Percentiles rank a stretch among this genome's conserved stretches.
phyloP scores from a whole-genome alignment of 306 rosid species.

The Vicia villosa region DNA sequence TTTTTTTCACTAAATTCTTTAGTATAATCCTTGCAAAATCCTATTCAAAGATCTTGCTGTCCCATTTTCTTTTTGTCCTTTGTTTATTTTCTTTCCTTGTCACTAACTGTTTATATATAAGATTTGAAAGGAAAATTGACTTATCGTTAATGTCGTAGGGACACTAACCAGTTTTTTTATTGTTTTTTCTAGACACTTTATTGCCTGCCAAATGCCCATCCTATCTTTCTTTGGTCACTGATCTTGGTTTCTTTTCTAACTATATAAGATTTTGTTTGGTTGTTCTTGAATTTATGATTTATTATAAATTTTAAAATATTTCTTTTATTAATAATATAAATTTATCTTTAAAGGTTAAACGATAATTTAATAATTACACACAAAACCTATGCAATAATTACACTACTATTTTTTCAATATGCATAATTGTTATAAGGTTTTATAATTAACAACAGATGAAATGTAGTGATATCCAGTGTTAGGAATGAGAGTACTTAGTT shows the following conservation, averaged over 20 bases:
- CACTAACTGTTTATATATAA: background rate
- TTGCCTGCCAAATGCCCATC: background rate
- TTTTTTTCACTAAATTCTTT: background rate
- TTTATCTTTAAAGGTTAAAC: too few relatives aligned
- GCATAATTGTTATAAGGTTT: too few relatives aligned
- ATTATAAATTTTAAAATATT: background rate
- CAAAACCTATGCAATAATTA: too few relatives aligned
- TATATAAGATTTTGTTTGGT: background rate
- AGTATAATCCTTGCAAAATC: slow-evolving; percentile 41
- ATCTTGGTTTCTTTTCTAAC: background rate
- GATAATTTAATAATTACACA: too few relatives aligned
- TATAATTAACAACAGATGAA: too few relatives aligned
- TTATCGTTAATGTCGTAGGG: slow-evolving; percentile 29
- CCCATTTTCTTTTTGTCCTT: background rate
- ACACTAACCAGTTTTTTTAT: slow-evolving; percentile 6
- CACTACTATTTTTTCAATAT: too few relatives aligned
- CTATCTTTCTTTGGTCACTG: slow-evolving; percentile 31
- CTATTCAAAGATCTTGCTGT: slow-evolving; percentile 33
- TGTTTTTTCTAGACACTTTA: slow-evolving; percentile 8
- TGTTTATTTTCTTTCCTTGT: background rate
- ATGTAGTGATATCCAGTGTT: too few relatives aligned
- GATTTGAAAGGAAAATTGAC: slow-evolving; percentile 12
- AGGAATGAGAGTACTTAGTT: too few relatives aligned
- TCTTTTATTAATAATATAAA: too few relatives aligned
- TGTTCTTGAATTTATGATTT: background rate